Evolutionary conservation across 257 asterid genomes (phyloP).

Genomic region (Mentha longifolia): DNA sequence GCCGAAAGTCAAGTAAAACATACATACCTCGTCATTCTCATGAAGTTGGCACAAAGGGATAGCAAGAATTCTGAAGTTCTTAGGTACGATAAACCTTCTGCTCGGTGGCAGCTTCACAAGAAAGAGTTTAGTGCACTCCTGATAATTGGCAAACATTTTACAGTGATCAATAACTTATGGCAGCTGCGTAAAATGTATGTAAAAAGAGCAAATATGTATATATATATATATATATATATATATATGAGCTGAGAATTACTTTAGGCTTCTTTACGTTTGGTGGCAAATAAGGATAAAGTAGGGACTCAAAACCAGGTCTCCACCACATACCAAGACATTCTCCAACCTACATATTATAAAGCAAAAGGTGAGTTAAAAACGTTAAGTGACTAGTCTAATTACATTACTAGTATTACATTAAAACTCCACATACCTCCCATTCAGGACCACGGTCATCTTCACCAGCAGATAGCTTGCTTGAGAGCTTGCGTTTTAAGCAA

Average conservation of each 20-base stretch:
- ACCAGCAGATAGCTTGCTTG: conserved; percentile 65
- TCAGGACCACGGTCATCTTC: conserved; percentile 61
- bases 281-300: conserved; percentile 66
- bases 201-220: background rate
- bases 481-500: conserved; percentile 85
- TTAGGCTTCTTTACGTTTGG: conserved; percentile 67
- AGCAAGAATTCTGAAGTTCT: conserved; percentile 70
- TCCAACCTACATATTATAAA: conserved; percentile 57
- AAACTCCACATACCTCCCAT: conserved; percentile 66
- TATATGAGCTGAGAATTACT: conserved; percentile 43
- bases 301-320: conserved; percentile 72
- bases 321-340: conserved; percentile 96
- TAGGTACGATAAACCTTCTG: conserved; percentile 75
- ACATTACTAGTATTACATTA: background rate
- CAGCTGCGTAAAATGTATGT: conserved; percentile 4
- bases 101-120: conserved; percentile 82
- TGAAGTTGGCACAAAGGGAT: conserved; percentile 79
- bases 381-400: background rate
- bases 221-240: background rate
- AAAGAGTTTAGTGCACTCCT: conserved; percentile 91
- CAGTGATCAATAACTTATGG: conserved; percentile 22
- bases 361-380: conserved; percentile 19
- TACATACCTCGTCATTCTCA: conserved; percentile 60
- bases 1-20: background rate
- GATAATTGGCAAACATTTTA: conserved; percentile 36